A percentile compares a stretch with the other conserved stretches of the same genome.
Conservation (phyloP, 306 rosid species). For the Fagus crenata region DNA sequence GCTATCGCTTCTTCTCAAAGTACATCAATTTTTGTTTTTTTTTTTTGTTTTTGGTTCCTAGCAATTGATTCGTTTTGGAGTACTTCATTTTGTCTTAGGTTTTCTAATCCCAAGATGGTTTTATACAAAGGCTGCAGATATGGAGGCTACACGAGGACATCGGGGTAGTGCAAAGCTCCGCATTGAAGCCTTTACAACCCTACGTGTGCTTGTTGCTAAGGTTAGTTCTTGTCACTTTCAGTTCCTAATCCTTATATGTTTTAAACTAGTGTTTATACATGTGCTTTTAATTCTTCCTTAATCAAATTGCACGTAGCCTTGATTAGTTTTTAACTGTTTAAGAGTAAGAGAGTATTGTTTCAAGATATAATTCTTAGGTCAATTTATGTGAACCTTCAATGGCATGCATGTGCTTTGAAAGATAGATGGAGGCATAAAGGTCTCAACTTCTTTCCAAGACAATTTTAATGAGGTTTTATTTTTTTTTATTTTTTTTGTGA, state of each 20-base stretch:
- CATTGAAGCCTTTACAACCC: constrained; percentile 68
- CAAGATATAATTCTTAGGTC: neutral
- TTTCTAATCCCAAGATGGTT: constrained; percentile 31
- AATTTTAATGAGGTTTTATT: neutral
- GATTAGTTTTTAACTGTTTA: neutral
- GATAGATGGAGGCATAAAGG: neutral
- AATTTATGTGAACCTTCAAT: neutral
- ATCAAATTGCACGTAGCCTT: constrained; percentile 4
- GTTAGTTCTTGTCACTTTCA: constrained; percentile 37
- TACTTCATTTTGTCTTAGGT: neutral
- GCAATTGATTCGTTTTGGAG: constrained; percentile 11
- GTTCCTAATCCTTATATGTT: neutral
- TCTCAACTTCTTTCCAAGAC: neutral
- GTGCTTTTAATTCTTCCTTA: neutral
- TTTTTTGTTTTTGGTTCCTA: constrained; percentile 11
- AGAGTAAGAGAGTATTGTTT: neutral
- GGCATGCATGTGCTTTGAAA: neutral
- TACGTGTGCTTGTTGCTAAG: constrained; percentile 84
- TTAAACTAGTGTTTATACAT: neutral
- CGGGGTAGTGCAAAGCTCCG: constrained; percentile 77
- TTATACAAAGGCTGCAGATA: constrained; percentile 76
- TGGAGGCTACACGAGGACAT: constrained; percentile 86
- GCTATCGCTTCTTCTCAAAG: constrained; percentile 91
- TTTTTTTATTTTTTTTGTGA: neutral
- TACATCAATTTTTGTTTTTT: constrained; percentile 33